Percentiles rank a stretch among this genome's conserved stretches.
Evolutionary conservation across 805 yeast species (phyloP).

Genomic region (Tetrapisispora arboricola): DNA sequence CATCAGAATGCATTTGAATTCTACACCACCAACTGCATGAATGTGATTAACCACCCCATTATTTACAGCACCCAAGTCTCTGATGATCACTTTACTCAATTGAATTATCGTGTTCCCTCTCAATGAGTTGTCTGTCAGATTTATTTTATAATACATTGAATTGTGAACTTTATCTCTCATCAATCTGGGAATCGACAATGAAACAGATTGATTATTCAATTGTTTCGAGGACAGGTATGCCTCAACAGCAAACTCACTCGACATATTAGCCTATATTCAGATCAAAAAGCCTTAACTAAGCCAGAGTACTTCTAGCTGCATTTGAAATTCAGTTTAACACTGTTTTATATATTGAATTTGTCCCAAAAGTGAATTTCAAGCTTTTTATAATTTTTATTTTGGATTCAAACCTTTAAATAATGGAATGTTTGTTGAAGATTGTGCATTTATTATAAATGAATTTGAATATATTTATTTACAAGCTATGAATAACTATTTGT

Average conservation of each 20-base stretch:
- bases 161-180: slow-evolving; percentile 25
- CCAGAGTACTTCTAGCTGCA: too few relatives aligned
- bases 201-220: slow-evolving; percentile 26
- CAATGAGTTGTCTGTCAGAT: slow-evolving; percentile 16
- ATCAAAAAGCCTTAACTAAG: too few relatives aligned
- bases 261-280: too few relatives aligned
- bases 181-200: slow-evolving; percentile 25
- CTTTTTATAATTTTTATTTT: too few relatives aligned
- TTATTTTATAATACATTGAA: slow-evolving; percentile 24
- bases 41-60: slow-evolving; percentile 9
- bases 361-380: too few relatives aligned
- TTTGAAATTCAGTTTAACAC: neutral
- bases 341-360: too few relatives aligned
- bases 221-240: slow-evolving; percentile 21
- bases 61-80: slow-evolving; percentile 21
- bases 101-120: slow-evolving; percentile 24
- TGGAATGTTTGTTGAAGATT: too few relatives aligned
- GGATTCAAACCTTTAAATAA: too few relatives aligned
- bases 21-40: slow-evolving; percentile 25
- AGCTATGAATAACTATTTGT: neutral
- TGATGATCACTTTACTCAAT: slow-evolving; percentile 14
- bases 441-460: neutral
- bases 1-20: slow-evolving; percentile 51
- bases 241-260: slow-evolving; percentile 25
- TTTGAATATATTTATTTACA: slow-evolving; percentile 1